Evolutionary conservation across 176 grass and related monocot species (phyloP).

Genomic region (Coix lacrymajobi): DNA sequence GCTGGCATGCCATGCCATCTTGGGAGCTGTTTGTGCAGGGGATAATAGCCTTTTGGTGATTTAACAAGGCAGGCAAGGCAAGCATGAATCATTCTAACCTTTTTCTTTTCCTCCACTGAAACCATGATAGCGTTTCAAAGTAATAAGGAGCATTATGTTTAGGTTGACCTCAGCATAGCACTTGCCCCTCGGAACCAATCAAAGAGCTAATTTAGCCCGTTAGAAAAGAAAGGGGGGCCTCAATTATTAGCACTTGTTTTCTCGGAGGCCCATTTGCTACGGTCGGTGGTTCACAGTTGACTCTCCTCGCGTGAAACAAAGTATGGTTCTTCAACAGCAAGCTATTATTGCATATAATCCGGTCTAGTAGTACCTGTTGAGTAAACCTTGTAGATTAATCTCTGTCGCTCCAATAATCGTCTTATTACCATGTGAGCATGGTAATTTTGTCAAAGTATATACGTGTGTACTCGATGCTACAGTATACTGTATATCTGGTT

Average conservation of each 20-base stretch:
- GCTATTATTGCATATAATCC: not conserved
- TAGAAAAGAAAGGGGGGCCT: not conserved
- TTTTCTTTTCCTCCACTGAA: not conserved
- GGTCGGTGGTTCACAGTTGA: slow-evolving; percentile 35
- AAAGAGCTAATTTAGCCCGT: slow-evolving; percentile 14
- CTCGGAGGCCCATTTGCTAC: slow-evolving; percentile 10
- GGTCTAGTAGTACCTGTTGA: not conserved
- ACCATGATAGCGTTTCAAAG: slow-evolving; percentile 10
- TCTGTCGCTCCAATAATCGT: not conserved
- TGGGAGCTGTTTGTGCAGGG: not conserved
- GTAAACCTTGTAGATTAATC: not conserved
- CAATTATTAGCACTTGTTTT: slow-evolving; percentile 25
- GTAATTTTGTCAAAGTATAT: not conserved
- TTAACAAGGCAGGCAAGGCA: not conserved
- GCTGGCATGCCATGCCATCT: not conserved
- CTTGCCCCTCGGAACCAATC: slow-evolving; percentile 10
- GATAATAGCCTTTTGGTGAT: not conserved
- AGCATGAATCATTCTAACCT: not conserved
- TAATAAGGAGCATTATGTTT: not conserved
- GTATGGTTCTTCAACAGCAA: not conserved
- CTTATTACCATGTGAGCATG: not conserved
- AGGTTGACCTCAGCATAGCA: slow-evolving; percentile 23
- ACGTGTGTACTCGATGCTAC: not conserved
- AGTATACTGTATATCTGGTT: no score
- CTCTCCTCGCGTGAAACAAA: not conserved